phyloP scores from a whole-genome alignment of 768 basidiomycete genomes.

The Suillus decipiens region DNA sequence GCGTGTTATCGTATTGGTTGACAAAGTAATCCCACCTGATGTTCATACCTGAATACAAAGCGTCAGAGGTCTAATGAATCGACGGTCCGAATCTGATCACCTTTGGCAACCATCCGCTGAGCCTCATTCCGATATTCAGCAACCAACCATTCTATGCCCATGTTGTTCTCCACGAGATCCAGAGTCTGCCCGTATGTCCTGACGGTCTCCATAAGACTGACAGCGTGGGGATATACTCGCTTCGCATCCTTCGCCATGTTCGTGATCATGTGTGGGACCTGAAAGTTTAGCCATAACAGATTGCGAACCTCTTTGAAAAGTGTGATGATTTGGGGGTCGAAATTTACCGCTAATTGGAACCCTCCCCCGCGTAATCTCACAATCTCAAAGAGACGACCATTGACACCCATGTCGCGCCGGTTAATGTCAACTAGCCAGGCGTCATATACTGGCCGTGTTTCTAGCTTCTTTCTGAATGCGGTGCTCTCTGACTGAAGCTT shows the following conservation, averaged over 20 bases:
- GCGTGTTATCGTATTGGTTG: constrained; percentile 85
- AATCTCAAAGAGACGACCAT: constrained; percentile 92
- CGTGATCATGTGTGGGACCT: constrained; percentile 90
- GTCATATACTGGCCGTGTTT: constrained; percentile 91
- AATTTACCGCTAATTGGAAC: constrained; percentile 92
- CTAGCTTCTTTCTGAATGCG: constrained; percentile 94
- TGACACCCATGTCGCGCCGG: constrained; percentile 87
- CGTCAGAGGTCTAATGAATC: background rate
- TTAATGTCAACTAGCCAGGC: constrained; percentile 98
- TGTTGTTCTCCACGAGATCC: constrained; percentile 87
- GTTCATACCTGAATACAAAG: constrained; percentile 69
- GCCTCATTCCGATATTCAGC: constrained; percentile 93
- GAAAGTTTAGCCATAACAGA: constrained; percentile 92
- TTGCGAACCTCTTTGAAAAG: constrained; percentile 99
- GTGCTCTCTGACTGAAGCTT: constrained; percentile 90
- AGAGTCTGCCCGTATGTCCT: constrained; percentile 95
- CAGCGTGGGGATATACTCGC: constrained; percentile 96
- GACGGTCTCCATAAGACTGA: constrained; percentile 98
- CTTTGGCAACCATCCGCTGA: constrained; percentile 90
- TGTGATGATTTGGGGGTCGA: constrained; percentile 97
- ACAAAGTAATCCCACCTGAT: constrained; percentile 98
- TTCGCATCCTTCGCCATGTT: constrained; percentile 99
- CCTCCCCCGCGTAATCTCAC: constrained; percentile 70
- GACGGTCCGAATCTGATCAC: constrained; percentile 37
- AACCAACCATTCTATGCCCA: constrained; percentile 91